These are phyloP conservation scores for Ganoderma boninense DNA, from an alignment of 1,284 basidiomycete genomes.

Conservation along the genomic window DNA sequence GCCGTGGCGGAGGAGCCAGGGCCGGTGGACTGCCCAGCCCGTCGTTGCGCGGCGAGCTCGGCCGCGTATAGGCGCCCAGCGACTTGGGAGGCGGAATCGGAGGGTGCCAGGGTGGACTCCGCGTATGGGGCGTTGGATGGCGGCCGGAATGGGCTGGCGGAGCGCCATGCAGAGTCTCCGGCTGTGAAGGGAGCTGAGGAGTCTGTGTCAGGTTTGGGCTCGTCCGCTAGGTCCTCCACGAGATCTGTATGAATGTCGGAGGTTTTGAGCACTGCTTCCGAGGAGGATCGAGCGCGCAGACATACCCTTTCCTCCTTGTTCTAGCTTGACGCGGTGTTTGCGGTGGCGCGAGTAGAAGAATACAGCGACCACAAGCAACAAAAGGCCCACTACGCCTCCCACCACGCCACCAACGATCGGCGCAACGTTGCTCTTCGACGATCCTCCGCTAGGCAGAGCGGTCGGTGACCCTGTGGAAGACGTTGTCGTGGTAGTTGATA, in stretches of 20 bases:
- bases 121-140: slow-evolving; percentile 10
- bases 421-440: slow-evolving; percentile 17
- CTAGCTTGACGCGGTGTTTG: slow-evolving; percentile 18
- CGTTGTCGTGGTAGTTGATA: slow-evolving; percentile 1
- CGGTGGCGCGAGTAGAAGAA: slow-evolving; percentile 25
- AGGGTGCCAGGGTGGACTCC: slow-evolving; percentile 20
- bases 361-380: slow-evolving; percentile 13
- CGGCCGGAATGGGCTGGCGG: slow-evolving; percentile 3
- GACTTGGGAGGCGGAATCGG: slow-evolving; percentile 26
- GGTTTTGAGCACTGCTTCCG: background rate
- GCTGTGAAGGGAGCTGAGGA: slow-evolving; percentile 1
- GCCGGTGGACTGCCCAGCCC: background rate
- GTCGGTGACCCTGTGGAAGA: slow-evolving; percentile 9
- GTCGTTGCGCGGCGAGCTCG: slow-evolving; percentile 16
- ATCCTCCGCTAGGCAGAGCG: background rate
- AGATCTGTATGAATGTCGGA: slow-evolving; percentile 13
- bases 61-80: slow-evolving; percentile 27
- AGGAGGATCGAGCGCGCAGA: background rate
- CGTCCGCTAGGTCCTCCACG: slow-evolving; percentile 22
- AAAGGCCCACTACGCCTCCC: slow-evolving; percentile 17
- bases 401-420: slow-evolving; percentile 24
- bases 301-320: slow-evolving; percentile 17
- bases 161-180: slow-evolving; percentile 6
- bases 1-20: background rate
- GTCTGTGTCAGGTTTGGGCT: slow-evolving; percentile 10